Conservation (phyloP, 345 rosid genomes). For the Orychophragmus violaceus region DNA sequence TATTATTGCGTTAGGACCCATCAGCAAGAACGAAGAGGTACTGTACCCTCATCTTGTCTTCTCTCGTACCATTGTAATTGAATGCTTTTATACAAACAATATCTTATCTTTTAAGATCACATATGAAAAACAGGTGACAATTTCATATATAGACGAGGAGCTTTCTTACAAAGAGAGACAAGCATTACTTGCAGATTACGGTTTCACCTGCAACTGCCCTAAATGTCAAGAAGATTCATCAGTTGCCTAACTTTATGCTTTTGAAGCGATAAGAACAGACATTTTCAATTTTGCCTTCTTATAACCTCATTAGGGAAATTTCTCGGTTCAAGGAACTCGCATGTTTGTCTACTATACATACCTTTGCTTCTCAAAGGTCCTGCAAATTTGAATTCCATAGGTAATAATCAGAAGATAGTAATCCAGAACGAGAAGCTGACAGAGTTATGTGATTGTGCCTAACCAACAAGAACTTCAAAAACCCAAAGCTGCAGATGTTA, state of each 20-base stretch:
- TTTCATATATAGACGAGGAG: conserved; percentile 84
- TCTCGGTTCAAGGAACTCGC: neutral
- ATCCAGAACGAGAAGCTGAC: conserved; percentile 2
- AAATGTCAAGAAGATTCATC: conserved; percentile 50
- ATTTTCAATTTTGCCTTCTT: neutral
- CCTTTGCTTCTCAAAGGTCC: conserved; percentile 53
- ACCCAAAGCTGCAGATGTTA: conserved; percentile 35
- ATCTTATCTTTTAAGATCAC: neutral
- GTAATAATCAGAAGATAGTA: conserved; percentile 7
- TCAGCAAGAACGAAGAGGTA: conserved; percentile 79
- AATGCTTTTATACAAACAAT: neutral
- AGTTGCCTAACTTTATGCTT: neutral
- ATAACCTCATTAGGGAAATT: neutral
- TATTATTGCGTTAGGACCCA: conserved; percentile 50
- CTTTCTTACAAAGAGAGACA: conserved; percentile 63
- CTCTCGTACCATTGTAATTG: neutral
- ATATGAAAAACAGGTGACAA: conserved; percentile 45
- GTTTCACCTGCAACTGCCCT: conserved; percentile 64
- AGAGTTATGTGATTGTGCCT: neutral
- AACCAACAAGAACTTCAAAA: neutral
- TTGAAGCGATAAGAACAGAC: neutral
- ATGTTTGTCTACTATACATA: neutral
- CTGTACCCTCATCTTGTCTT: conserved; percentile 22
- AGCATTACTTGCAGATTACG: conserved; percentile 68
- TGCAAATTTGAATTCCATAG: conserved; percentile 33